Conservation (phyloP, 2,329 filamentous ascomycete genomes). For the Cladosporium sp. region DNA sequence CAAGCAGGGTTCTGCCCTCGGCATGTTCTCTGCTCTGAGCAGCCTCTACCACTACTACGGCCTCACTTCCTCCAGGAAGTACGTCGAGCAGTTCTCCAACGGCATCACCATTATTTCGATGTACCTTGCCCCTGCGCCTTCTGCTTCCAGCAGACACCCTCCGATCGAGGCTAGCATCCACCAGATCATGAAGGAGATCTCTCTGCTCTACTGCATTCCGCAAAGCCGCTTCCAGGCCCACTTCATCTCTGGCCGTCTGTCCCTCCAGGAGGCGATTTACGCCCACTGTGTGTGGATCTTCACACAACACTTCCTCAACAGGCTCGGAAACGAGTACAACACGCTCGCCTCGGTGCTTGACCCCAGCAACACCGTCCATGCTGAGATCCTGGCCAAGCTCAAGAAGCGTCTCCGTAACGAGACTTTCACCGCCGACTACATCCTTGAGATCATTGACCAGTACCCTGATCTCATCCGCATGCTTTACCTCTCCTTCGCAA, state of each 20-base stretch:
- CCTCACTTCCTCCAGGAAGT: constrained; percentile 92
- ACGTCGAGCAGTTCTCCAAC: constrained; percentile 97
- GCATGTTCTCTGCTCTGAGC: constrained; percentile 91
- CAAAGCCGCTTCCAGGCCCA: constrained; percentile 93
- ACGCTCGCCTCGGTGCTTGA: constrained; percentile 82
- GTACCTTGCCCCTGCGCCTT: constrained; percentile 75
- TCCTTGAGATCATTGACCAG: constrained; percentile 90
- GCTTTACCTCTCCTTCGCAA: constrained; percentile 89
- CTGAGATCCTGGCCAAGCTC: constrained; percentile 84
- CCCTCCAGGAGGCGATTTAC: constrained; percentile 94
- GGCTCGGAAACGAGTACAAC: constrained; percentile 86
- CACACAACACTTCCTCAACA: constrained; percentile 96
- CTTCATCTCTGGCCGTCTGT: constrained; percentile 82
- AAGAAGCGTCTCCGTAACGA: constrained; percentile 94
- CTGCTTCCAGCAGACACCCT: constrained; percentile 60
- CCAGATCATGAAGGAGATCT: constrained; percentile 98
- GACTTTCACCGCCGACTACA: constrained; percentile 98
- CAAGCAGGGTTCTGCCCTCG: constrained; percentile 86
- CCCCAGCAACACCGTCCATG: constrained; percentile 76
- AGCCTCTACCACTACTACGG: constrained; percentile 99
- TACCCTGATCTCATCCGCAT: constrained; percentile 85
- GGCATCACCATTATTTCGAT: constrained; percentile 96
- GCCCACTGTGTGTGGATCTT: constrained; percentile 98
- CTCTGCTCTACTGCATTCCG: constrained; percentile 93
- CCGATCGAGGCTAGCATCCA: constrained; percentile 93